Percentiles rank a stretch among this genome's conserved stretches.
phyloP scores from a whole-genome alignment of 495 filamentous ascomycete genomes.

The Penicillium arizonense region DNA sequence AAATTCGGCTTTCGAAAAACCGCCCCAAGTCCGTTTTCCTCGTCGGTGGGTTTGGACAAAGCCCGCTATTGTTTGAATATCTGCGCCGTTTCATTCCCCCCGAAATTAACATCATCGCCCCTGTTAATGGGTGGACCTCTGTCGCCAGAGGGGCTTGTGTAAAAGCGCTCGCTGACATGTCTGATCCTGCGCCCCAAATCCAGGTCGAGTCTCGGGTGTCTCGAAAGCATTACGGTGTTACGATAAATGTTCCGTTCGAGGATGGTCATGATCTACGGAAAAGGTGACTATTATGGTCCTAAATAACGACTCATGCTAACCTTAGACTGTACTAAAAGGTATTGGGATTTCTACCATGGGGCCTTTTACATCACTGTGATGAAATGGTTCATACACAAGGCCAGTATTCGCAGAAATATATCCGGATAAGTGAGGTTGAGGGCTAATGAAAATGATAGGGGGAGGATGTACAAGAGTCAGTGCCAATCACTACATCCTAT shows the following conservation, averaged over 20 bases:
- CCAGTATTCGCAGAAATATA: neutral
- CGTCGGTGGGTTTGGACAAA: conserved; percentile 70
- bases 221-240: conserved; percentile 37
- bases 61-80: conserved; percentile 52
- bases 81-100: conserved; percentile 15
- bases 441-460: conserved; percentile 10
- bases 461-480: conserved; percentile 17
- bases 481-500: conserved; percentile 14
- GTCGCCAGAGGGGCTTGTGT: conserved; percentile 42
- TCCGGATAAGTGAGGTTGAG: too few relatives aligned
- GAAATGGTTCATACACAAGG: conserved; percentile 30
- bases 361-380: conserved; percentile 16
- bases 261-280: conserved; percentile 20
- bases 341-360: conserved; percentile 20
- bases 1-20: conserved; percentile 8
- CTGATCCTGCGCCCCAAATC: conserved; percentile 18
- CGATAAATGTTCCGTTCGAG: conserved; percentile 10
- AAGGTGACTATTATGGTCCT: conserved; percentile 7
- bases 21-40: conserved; percentile 55
- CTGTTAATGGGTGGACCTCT: conserved; percentile 39
- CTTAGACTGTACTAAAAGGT: conserved; percentile 1
- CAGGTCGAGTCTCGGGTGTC: conserved; percentile 32
- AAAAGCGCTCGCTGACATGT: conserved; percentile 28
- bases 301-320: conserved; percentile 3
- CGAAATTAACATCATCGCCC: conserved; percentile 21